Evolutionary conservation across 2,329 filamentous ascomycete species (phyloP).

Genomic region (Albophoma yamanashiensis): DNA sequence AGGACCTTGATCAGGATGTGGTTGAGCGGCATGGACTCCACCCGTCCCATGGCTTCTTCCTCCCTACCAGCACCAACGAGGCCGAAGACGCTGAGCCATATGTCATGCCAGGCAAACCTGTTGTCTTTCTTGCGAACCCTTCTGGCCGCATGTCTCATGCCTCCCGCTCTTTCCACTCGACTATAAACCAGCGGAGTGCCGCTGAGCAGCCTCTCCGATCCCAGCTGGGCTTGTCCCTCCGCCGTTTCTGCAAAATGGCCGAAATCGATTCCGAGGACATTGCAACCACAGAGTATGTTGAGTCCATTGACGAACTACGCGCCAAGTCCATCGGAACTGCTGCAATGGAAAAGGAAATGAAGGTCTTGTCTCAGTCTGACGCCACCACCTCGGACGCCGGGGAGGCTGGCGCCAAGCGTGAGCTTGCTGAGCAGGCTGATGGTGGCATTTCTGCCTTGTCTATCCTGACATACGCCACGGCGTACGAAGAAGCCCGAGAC

Average conservation of each 20-base stretch:
- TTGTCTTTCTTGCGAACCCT: constrained; percentile 37
- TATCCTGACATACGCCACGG: constrained; percentile 18
- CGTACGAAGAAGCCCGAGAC: constrained; percentile 18
- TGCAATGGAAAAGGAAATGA: constrained; percentile 18
- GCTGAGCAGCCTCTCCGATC: constrained; percentile 21
- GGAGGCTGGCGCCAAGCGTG: constrained; percentile 15
- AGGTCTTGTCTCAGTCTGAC: constrained; percentile 15
- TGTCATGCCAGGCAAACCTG: constrained; percentile 33
- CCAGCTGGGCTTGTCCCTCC: constrained; percentile 23
- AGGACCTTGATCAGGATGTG: constrained; percentile 39
- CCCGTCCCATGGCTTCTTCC: constrained; percentile 41
- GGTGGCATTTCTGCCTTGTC: constrained; percentile 18
- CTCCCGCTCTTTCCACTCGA: constrained; percentile 31
- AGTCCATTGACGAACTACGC: constrained; percentile 21
- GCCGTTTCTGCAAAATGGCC: constrained; percentile 25
- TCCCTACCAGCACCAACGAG: constrained; percentile 36
- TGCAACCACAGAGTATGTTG: constrained; percentile 19
- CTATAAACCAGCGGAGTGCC: constrained; percentile 21
- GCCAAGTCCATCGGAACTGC: constrained; percentile 25
- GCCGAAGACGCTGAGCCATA: constrained; percentile 26
- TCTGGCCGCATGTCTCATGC: constrained; percentile 36
- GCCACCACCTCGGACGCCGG: constrained; percentile 13
- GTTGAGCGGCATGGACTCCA: constrained; percentile 40
- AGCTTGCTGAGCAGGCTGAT: constrained; percentile 11
- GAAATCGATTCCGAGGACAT: constrained; percentile 22